Base-by-base conservation (phyloP, 495 filamentous ascomycete genomes). In the Parathielavia appendiculata region DNA sequence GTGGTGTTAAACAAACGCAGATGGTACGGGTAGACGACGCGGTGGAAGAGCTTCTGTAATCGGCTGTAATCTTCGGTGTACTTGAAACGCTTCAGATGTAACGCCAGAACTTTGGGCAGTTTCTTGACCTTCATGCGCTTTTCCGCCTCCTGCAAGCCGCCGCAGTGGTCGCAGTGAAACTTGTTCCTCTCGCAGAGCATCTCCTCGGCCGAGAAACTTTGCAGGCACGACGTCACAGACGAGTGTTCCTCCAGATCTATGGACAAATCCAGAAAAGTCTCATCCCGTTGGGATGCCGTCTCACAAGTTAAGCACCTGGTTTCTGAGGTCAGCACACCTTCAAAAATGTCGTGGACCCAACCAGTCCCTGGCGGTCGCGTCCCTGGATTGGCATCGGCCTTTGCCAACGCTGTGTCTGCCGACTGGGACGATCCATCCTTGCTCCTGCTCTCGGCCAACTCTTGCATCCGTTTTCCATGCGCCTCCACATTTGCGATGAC, bases 41-140 rank as follows among this genome's bases (percentile, higher is more conserved):
- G 84, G 71, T 98, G 92, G 71, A 97, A 97, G 19, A 98, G 80
- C 71, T 98, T 98, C 70, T 97, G 92, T 48, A 97, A 76, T 43
- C 92, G 84, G 62, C 91, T 91, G 58, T 93, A 80, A 66, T 97
- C 92, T 65, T 97, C 93, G 17, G 92, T 95, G 65, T 96, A 97
- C 73, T 98, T 97, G 78, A 98, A 98, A 52, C 93, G 80, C 67
- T 98, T 98, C 55, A 98, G 74, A 65, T 98, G 95, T 51, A 98
- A 73, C 10, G 93, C 91, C 56, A 98, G 71, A 40, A 98, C 91
- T 63, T 88, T 90, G 1, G 93, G 93, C 60, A 97, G 75, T 55
- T 90, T 84, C 73, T 98, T 98, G 60, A 98, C 91, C 78, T 98
- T 98, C 93, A 98, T 98, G 14, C 93, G 82, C 77, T 98, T 98